Evolutionary conservation across 2,329 filamentous ascomycete genomes (phyloP).

Genomic region (Lecanicillium sp.): DNA sequence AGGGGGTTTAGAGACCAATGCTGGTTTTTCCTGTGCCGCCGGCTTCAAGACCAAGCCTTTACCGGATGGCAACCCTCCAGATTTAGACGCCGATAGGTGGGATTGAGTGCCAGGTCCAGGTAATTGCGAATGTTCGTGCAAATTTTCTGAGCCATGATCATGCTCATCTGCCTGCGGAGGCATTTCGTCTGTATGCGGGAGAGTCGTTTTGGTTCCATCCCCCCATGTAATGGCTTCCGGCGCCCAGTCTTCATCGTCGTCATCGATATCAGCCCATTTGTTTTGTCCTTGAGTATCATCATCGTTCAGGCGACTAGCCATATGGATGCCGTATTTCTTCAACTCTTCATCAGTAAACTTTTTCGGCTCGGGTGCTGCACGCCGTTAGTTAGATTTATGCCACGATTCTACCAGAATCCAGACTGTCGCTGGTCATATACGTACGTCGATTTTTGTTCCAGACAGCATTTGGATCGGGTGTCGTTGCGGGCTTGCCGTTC

Average conservation of each 20-base stretch:
- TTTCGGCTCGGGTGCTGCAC: slow-evolving; percentile 60
- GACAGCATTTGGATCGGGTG: slow-evolving; percentile 65
- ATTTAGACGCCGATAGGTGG: slow-evolving; percentile 26
- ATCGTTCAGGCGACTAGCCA: slow-evolving; percentile 68
- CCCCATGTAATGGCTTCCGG: slow-evolving; percentile 82
- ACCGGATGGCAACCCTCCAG: slow-evolving; percentile 39
- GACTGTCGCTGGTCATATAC: slow-evolving; percentile 20
- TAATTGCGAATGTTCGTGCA: background rate
- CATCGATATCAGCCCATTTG: slow-evolving; percentile 86
- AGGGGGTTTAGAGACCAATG: slow-evolving; percentile 64
- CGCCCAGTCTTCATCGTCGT: slow-evolving; percentile 81
- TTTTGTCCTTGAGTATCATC: slow-evolving; percentile 67
- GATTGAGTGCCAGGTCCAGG: slow-evolving; percentile 10
- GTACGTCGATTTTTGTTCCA: slow-evolving; percentile 86
- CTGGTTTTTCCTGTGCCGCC: slow-evolving; percentile 58
- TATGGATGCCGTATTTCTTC: slow-evolving; percentile 78
- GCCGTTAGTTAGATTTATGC: slow-evolving; percentile 17
- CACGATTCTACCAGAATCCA: background rate
- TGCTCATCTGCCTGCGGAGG: slow-evolving; percentile 12
- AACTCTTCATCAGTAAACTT: slow-evolving; percentile 83
- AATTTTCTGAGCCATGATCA: background rate
- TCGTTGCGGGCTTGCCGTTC: slow-evolving; percentile 50
- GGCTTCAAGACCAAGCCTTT: slow-evolving; percentile 60
- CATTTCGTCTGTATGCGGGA: slow-evolving; percentile 53
- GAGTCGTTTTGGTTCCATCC: slow-evolving; percentile 74